Conservation (phyloP, 345 rosid species). For the Chamaenerion angustifolium region DNA sequence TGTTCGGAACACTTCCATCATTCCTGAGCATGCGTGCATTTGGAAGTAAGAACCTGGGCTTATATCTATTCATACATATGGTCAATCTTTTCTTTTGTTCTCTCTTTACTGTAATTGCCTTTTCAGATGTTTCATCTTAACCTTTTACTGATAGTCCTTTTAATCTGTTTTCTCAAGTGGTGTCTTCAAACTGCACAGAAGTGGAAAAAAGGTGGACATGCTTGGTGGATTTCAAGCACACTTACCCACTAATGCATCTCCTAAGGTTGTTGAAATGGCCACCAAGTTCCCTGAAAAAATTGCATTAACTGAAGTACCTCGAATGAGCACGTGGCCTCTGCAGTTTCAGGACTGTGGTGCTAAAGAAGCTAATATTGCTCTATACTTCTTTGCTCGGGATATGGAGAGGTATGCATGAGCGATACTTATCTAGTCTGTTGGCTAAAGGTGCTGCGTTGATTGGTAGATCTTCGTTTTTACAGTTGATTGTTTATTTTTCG, state of each 20-base stretch:
- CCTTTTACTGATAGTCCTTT: constrained; percentile 1
- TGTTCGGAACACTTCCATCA: constrained; percentile 27
- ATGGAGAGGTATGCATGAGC: constrained; percentile 41
- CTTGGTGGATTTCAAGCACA: constrained; percentile 81
- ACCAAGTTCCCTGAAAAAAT: constrained; percentile 45
- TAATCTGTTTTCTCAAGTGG: constrained; percentile 42
- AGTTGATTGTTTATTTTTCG: not conserved
- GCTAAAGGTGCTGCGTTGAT: no score
- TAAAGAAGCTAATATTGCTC: constrained; percentile 78
- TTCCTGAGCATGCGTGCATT: constrained; percentile 69
- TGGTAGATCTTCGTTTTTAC: not conserved
- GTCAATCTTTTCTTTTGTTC: constrained; percentile 3
- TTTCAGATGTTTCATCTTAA: not conserved
- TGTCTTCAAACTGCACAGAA: constrained; percentile 45
- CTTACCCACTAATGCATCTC: constrained; percentile 56
- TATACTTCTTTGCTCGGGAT: constrained; percentile 92
- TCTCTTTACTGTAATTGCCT: not conserved
- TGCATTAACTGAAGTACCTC: constrained; percentile 63
- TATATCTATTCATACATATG: constrained; percentile 3
- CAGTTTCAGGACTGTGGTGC: constrained; percentile 64
- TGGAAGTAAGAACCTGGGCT: constrained; percentile 68
- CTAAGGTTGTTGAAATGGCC: constrained; percentile 54
- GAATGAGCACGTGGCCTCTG: constrained; percentile 66
- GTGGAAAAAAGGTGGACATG: constrained; percentile 27
- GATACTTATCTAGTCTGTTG: no score